phyloP scores from a whole-genome alignment of 2,329 filamentous ascomycete genomes.

The Lachnellula subtilissima region DNA sequence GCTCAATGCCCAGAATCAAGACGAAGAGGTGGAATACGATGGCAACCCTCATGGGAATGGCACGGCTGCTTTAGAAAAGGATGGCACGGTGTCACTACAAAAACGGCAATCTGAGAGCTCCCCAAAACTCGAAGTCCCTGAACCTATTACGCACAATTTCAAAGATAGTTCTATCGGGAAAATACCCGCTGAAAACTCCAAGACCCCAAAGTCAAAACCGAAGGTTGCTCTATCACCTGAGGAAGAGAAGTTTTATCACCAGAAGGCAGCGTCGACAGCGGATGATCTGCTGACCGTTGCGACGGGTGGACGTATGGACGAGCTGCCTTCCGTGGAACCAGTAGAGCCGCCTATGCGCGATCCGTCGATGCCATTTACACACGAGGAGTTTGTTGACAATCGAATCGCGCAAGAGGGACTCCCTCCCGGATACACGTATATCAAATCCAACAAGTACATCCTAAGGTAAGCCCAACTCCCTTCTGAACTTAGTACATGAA shows the following conservation, averaged over 20 bases:
- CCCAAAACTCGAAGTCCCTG: constrained; percentile 14
- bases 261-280: constrained; percentile 1
- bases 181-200: background rate
- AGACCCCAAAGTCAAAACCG: background rate
- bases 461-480: constrained; percentile 47
- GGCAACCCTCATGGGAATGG: background rate
- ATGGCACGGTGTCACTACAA: constrained; percentile 9
- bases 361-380: constrained; percentile 35
- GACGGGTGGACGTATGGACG: background rate
- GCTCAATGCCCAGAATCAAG: background rate
- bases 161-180: background rate
- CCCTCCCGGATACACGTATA: constrained; percentile 46
- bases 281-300: background rate
- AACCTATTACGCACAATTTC: constrained; percentile 14
- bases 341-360: constrained; percentile 9
- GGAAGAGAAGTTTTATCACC: background rate
- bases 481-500: constrained; percentile 8
- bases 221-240: background rate
- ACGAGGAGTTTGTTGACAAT: constrained; percentile 48
- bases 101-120: constrained; percentile 9
- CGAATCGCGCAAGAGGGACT: constrained; percentile 42
- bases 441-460: constrained; percentile 50
- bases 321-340: constrained; percentile 1
- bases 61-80: constrained; percentile 10
- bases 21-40: background rate